phyloP scores from a whole-genome alignment of 805 yeast genomes.

The Starmera quercuum region DNA sequence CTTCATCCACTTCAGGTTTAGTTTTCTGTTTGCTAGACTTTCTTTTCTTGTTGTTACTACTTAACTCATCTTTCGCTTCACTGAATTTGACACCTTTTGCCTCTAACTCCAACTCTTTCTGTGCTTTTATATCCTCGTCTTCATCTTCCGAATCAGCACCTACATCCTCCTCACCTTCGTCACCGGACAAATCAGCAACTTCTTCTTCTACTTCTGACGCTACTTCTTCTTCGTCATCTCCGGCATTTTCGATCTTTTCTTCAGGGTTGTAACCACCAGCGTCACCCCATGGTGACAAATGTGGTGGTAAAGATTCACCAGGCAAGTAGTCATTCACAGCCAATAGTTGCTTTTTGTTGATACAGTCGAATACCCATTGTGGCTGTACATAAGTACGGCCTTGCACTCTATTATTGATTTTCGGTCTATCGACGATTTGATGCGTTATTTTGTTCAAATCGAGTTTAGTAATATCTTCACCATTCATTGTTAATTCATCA shows the following conservation, averaged over 20 bases:
- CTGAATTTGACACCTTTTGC: constrained; percentile 80
- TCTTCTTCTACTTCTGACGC: constrained; percentile 47
- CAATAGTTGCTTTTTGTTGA: constrained; percentile 68
- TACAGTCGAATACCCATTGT: constrained; percentile 93
- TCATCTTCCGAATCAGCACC: constrained; percentile 50
- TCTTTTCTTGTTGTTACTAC: constrained; percentile 30
- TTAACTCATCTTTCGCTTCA: constrained; percentile 37
- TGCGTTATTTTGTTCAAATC: constrained; percentile 75
- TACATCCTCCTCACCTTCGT: constrained; percentile 34
- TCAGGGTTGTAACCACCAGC: constrained; percentile 84
- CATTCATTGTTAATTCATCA: constrained; percentile 51
- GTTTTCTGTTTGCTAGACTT: constrained; percentile 29
- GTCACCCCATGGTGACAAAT: constrained; percentile 98
- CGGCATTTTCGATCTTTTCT: constrained; percentile 34
- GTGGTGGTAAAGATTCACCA: constrained; percentile 94
- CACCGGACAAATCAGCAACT: constrained; percentile 46
- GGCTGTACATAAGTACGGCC: constrained; percentile 96
- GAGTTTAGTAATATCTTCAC: constrained; percentile 31
- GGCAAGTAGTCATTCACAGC: constrained; percentile 83
- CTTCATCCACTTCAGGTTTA: constrained; percentile 50
- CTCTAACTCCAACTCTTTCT: constrained; percentile 84
- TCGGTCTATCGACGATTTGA: constrained; percentile 92
- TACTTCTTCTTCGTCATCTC: constrained; percentile 39
- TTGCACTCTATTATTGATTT: constrained; percentile 63
- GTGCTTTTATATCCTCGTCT: constrained; percentile 51